Conservation (phyloP, 2,329 filamentous ascomycete genomes). For the Colletotrichum abscissum region DNA sequence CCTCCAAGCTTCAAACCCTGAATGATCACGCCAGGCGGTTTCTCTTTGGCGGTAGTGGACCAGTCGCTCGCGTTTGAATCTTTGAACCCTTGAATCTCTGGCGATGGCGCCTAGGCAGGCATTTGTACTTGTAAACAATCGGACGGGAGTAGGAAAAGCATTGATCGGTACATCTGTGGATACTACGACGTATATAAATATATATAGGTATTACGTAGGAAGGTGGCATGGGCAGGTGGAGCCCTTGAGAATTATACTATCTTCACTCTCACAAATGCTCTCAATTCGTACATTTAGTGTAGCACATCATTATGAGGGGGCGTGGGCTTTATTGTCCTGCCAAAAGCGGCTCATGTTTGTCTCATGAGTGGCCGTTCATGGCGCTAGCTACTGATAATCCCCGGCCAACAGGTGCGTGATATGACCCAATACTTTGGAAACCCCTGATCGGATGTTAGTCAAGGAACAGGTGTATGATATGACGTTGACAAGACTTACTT, state of each 20-base stretch:
- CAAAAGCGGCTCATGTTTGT: not conserved
- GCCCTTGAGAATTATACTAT: slow-evolving; percentile 23
- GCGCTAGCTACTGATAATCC: slow-evolving; percentile 57
- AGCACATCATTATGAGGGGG: not conserved
- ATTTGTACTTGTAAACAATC: slow-evolving; percentile 23
- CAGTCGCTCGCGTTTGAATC: not conserved
- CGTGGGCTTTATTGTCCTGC: slow-evolving; percentile 1
- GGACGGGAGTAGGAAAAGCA: slow-evolving; percentile 7
- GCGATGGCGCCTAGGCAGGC: slow-evolving; percentile 8
- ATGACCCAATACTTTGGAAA: slow-evolving; percentile 74
- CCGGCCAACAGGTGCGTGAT: slow-evolving; percentile 66
- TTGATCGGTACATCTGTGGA: slow-evolving; percentile 16
- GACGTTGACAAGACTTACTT: slow-evolving; percentile 55
- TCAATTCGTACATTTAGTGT: not conserved
- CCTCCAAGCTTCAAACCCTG: not conserved
- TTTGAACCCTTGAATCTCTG: not conserved
- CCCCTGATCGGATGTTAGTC: slow-evolving; percentile 58
- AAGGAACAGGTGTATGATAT: not conserved
- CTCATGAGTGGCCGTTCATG: slow-evolving; percentile 44
- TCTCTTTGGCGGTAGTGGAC: not conserved
- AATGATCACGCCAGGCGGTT: not conserved
- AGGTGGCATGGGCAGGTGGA: slow-evolving; percentile 5
- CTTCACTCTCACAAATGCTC: slow-evolving; percentile 25
- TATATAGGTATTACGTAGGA: not conserved
- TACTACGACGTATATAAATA: slow-evolving; percentile 3